Conservation (phyloP, 1,139 yeast species). For the Taphrina deformans region DNA sequence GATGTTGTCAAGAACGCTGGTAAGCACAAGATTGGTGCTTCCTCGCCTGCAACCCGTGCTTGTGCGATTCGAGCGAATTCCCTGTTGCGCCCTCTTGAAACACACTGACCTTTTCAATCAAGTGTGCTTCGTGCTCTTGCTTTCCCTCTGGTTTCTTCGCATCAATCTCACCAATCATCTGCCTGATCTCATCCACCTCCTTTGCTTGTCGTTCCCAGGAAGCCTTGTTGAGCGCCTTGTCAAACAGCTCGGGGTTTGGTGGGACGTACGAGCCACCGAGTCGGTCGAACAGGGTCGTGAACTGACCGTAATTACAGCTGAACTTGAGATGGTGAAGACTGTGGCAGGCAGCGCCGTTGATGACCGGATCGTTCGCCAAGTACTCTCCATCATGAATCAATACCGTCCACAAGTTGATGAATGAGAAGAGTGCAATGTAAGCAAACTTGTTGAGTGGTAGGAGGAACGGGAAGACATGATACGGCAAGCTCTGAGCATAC, state of each 20-base stretch:
- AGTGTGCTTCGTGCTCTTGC: conserved; percentile 25
- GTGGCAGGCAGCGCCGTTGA: conserved; percentile 98
- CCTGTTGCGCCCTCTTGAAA: conserved; percentile 23
- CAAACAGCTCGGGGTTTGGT: conserved; percentile 85
- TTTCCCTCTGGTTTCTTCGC: conserved; percentile 41
- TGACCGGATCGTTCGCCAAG: conserved; percentile 85
- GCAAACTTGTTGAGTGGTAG: conserved; percentile 90
- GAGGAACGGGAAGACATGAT: conserved; percentile 76
- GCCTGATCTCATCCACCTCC: conserved; percentile 78
- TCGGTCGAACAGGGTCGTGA: conserved; percentile 97
- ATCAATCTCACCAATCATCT: conserved; percentile 70
- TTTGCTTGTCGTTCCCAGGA: conserved; percentile 72
- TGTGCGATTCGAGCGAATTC: neutral
- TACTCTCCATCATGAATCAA: conserved; percentile 98
- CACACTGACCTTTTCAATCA: conserved; percentile 31
- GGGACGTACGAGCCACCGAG: conserved; percentile 88
- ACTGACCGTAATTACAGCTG: conserved; percentile 97
- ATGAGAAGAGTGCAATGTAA: conserved; percentile 75
- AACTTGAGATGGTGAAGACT: conserved; percentile 94
- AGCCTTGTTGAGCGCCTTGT: conserved; percentile 57
- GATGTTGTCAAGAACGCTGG: too few species aligned
- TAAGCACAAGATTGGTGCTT: too few species aligned
- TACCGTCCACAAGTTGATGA: conserved; percentile 96
- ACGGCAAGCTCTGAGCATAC: conserved; percentile 68
- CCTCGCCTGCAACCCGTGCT: neutral